These are phyloP conservation scores for Malus hybrid DNA, from an alignment of 331 rosid genomes.

Conservation along the genomic window DNA sequence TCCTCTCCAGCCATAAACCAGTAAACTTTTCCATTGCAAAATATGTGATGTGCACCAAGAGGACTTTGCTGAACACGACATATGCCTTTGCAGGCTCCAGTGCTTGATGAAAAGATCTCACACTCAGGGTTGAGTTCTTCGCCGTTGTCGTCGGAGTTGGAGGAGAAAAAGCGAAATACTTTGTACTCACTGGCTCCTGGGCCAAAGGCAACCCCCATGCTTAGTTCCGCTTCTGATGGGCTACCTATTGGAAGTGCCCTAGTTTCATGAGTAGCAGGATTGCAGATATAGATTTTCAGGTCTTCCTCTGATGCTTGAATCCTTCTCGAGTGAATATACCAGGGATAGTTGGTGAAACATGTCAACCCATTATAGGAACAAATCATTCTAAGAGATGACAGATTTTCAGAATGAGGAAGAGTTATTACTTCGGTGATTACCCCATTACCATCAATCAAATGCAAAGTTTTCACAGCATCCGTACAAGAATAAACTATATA, in stretches of 20 bases:
- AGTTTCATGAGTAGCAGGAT: slow-evolving; percentile 17
- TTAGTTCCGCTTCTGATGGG: slow-evolving; percentile 2
- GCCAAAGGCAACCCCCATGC: slow-evolving; percentile 25
- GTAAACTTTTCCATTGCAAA: slow-evolving; percentile 9
- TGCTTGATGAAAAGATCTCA: slow-evolving; percentile 20
- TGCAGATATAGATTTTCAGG: slow-evolving; percentile 21
- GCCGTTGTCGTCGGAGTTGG: not conserved
- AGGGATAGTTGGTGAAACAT: slow-evolving; percentile 21
- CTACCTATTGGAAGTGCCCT: slow-evolving; percentile 13
- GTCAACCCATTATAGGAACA: slow-evolving; percentile 22
- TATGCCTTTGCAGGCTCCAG: slow-evolving; percentile 17
- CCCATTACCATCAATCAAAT: slow-evolving; percentile 10
- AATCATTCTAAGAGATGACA: slow-evolving; percentile 11
- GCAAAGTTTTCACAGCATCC: slow-evolving; percentile 2
- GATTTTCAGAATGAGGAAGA: slow-evolving; percentile 9
- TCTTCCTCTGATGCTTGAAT: not conserved
- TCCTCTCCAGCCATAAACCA: slow-evolving; percentile 24
- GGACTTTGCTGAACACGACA: slow-evolving; percentile 17
- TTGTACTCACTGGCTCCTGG: slow-evolving; percentile 11
- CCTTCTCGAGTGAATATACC: not conserved
- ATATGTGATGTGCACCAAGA: slow-evolving; percentile 14
- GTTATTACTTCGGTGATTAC: not conserved
- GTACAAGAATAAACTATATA: slow-evolving; percentile 16
- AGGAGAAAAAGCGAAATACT: slow-evolving; percentile 14
- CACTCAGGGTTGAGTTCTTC: slow-evolving; percentile 1